A percentile compares a stretch with the other conserved stretches of the same genome.
These are phyloP conservation scores for Rhizopogon vesiculosus DNA, from an alignment of 768 basidiomycete genomes.

Conservation along the genomic window DNA sequence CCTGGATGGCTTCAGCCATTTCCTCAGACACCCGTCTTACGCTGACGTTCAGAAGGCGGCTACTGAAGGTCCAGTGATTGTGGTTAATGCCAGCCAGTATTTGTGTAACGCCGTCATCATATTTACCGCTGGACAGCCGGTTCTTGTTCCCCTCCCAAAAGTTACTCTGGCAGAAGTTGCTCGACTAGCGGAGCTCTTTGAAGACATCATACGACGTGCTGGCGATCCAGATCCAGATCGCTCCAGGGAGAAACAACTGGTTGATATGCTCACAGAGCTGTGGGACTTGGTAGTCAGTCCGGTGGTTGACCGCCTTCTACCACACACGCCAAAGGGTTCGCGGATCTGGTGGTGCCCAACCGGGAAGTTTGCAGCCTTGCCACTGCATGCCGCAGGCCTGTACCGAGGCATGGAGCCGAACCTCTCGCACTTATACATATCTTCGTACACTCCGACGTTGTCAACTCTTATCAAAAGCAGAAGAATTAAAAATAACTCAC, in stretches of 20 bases:
- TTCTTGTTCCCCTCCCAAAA: constrained; percentile 9
- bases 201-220: background rate
- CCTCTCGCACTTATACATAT: constrained; percentile 23
- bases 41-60: constrained; percentile 14
- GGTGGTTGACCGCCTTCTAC: constrained; percentile 14
- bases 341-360: constrained; percentile 29
- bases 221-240: background rate
- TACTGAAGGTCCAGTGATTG: constrained; percentile 25
- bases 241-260: constrained; percentile 4
- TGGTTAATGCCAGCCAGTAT: constrained; percentile 24
- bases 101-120: constrained; percentile 17
- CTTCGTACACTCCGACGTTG: constrained; percentile 27
- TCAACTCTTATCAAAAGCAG: constrained; percentile 20
- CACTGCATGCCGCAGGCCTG: constrained; percentile 24
- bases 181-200: background rate
- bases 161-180: constrained; percentile 4
- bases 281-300: constrained; percentile 18
- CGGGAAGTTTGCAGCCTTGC: constrained; percentile 16
- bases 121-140: constrained; percentile 5
- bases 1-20: constrained; percentile 17
- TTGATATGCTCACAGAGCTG: constrained; percentile 10
- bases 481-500: background rate
- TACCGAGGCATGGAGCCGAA: constrained; percentile 10
- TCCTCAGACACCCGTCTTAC: constrained; percentile 18
- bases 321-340: constrained; percentile 7